phyloP scores from a whole-genome alignment of 305 asterid species.

The Solanum chacoense region DNA sequence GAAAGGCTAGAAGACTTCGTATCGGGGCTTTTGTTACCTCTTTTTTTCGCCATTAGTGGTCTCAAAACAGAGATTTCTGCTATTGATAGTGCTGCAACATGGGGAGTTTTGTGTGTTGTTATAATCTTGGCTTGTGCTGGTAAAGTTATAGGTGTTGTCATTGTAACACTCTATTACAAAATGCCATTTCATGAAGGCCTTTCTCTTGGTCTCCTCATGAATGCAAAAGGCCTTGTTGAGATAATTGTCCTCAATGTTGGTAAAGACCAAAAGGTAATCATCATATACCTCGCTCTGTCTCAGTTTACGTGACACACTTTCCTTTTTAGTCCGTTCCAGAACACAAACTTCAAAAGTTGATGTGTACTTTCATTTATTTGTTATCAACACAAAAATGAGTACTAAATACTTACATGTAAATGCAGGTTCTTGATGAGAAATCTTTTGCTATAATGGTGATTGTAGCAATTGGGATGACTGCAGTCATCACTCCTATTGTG shows the following conservation, averaged over 20 bases:
- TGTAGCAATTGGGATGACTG: conserved; percentile 60
- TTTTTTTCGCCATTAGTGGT: conserved; percentile 80
- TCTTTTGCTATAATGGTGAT: conserved; percentile 70
- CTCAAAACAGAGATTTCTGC: conserved; percentile 50
- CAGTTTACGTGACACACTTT: background rate
- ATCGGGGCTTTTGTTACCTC: conserved; percentile 65
- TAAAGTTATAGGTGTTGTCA: conserved; percentile 63
- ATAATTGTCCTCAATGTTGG: conserved; percentile 94
- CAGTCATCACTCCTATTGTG: conserved; percentile 47
- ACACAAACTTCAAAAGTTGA: background rate
- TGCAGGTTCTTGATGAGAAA: conserved; percentile 60
- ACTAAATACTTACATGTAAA: background rate
- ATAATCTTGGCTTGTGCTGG: conserved; percentile 73
- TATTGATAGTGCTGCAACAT: conserved; percentile 39
- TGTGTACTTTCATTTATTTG: background rate
- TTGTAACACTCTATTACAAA: conserved; percentile 52
- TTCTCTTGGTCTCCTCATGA: conserved; percentile 81
- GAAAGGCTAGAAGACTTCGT: conserved; percentile 80
- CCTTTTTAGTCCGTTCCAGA: background rate
- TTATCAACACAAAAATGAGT: background rate
- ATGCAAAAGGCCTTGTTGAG: conserved; percentile 84
- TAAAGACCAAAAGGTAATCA: conserved; percentile 62
- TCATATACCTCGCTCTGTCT: background rate
- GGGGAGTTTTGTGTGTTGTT: conserved; percentile 42
- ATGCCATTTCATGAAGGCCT: conserved; percentile 74